These are phyloP conservation scores for Madurella mycetomatis DNA, from an alignment of 2,329 filamentous ascomycete genomes.

Conservation along the genomic window DNA sequence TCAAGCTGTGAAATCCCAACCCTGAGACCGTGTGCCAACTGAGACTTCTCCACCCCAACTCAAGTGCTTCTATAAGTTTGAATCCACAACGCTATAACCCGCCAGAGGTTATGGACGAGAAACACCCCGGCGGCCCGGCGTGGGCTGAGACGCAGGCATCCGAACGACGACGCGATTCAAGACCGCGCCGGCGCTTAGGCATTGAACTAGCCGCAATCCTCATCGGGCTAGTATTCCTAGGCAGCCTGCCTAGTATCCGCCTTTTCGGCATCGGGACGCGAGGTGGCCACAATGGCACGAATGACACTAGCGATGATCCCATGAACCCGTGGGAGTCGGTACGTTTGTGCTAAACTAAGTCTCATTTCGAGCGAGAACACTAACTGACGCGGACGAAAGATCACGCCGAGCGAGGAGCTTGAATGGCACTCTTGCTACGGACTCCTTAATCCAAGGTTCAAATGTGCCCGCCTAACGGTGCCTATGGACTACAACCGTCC, in stretches of 20 bases:
- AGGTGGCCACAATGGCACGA: background rate
- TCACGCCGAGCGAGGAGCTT: slow-evolving; percentile 41
- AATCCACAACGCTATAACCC: no score
- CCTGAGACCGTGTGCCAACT: no score
- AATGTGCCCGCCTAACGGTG: slow-evolving; percentile 43
- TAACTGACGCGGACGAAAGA: slow-evolving; percentile 27
- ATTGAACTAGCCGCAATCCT: background rate
- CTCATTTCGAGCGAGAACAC: background rate
- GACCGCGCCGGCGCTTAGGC: background rate
- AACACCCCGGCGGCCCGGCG: no score
- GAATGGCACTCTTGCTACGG: slow-evolving; percentile 41
- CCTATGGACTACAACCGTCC: slow-evolving; percentile 45
- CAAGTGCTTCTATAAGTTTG: no score
- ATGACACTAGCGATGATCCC: background rate
- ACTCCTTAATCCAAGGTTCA: slow-evolving; percentile 23
- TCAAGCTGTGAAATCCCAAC: no score
- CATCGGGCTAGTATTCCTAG: background rate
- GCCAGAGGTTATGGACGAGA: no score
- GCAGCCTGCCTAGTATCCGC: background rate
- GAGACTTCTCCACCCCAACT: no score
- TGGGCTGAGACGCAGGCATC: no score
- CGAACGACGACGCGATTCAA: background rate
- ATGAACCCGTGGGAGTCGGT: slow-evolving; percentile 15
- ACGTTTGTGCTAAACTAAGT: background rate
- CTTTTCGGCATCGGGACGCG: background rate